Conservation (phyloP, 192 early-diverging fungal genomes). For the Entomortierella parvispora region DNA sequence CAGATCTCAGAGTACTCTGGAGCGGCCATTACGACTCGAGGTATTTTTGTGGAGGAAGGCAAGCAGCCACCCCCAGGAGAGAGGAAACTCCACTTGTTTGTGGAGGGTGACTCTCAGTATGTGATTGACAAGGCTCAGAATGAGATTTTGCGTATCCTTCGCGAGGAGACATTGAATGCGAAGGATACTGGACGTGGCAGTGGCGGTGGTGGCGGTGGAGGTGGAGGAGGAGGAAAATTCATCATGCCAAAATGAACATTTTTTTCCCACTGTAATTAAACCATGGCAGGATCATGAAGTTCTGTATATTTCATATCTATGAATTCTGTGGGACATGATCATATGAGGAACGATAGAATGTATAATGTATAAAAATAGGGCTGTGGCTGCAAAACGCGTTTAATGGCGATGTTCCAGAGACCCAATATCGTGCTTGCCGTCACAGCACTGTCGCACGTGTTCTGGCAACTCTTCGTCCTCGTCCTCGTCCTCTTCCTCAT, state of each 20-base stretch:
- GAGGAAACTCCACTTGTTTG: constrained; percentile 94
- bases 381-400: neutral
- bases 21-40: constrained; percentile 95
- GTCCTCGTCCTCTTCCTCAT: constrained; percentile 23
- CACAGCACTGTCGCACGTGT: constrained; percentile 47
- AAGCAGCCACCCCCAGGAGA: constrained; percentile 80
- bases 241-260: constrained; percentile 11
- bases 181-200: constrained; percentile 72
- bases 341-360: too few relatives aligned
- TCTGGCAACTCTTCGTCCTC: constrained; percentile 46
- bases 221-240: constrained; percentile 22
- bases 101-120: constrained; percentile 92
- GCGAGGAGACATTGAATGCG: constrained; percentile 82
- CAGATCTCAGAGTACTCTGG: constrained; percentile 94
- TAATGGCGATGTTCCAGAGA: constrained; percentile 28
- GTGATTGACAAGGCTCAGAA: constrained; percentile 91
- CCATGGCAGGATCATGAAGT: too few relatives aligned
- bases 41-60: constrained; percentile 88
- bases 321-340: too few relatives aligned
- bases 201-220: constrained; percentile 18
- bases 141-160: constrained; percentile 93
- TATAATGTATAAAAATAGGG: too few relatives aligned
- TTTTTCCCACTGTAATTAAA: too few relatives aligned
- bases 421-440: constrained; percentile 50
- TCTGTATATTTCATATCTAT: too few relatives aligned